phyloP scores from a whole-genome alignment of 129 eudicot species.

The Apium graveolens region DNA sequence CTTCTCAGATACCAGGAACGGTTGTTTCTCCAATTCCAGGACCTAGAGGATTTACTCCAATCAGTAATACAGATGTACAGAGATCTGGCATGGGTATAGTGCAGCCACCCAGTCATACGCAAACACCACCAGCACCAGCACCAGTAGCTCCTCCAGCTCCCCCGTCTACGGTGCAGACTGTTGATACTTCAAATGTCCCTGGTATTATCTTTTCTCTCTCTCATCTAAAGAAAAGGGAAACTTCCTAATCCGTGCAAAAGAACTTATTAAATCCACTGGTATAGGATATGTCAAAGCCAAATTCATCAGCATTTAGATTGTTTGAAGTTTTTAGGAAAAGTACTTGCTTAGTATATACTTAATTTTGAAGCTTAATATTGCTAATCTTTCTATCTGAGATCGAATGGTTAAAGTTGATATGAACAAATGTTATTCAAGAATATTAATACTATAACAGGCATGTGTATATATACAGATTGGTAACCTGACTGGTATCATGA shows the following conservation, averaged over 20 bases:
- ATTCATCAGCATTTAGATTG: background rate
- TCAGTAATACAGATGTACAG: conserved; percentile 51
- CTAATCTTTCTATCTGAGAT: background rate
- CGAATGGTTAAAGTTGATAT: background rate
- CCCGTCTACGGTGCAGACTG: conserved; percentile 89
- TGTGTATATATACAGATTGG: no score
- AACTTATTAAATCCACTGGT: background rate
- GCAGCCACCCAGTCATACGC: conserved; percentile 64
- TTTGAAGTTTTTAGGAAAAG: no score
- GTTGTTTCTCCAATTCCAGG: conserved; percentile 44
- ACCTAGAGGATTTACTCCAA: conserved; percentile 56
- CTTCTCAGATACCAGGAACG: conserved; percentile 44
- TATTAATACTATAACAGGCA: no score
- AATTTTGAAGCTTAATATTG: background rate
- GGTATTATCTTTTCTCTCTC: conserved; percentile 30
- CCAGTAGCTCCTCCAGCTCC: conserved; percentile 65
- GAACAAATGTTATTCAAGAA: background rate
- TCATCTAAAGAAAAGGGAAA: no score
- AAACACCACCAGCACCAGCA: conserved; percentile 30
- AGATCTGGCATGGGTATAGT: conserved; percentile 48
- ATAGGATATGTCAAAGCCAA: background rate
- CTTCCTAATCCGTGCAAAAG: no score
- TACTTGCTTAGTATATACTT: no score
- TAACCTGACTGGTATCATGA: background rate
- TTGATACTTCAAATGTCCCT: conserved; percentile 83